Evolutionary conservation across 2,329 filamentous ascomycete genomes (phyloP), one percentile per base, ranked within the genome.

Genomic region (Colletotrichum sidae): DNA sequence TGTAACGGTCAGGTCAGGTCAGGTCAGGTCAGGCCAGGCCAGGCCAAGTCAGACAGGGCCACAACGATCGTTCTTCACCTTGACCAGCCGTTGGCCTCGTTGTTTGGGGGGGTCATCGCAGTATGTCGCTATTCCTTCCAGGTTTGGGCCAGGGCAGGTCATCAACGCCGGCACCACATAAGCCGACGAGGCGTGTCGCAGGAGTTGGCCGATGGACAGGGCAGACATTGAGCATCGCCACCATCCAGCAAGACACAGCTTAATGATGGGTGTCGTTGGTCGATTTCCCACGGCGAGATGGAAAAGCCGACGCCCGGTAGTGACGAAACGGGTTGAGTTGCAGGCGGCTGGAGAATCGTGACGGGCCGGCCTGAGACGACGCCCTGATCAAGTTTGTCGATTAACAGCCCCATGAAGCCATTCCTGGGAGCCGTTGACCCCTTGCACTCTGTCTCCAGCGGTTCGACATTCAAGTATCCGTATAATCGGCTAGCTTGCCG

Each of bases 141-240:
- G 9, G 12, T 37, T 9, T n/a, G 8, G n/a, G 2, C 9, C 2
- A n/a, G 12, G 7, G n/a, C 44, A 6, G 15, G 25, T 10, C 44
- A 46, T 44, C 39, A 25, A 35, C 38, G n/a, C 46, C 46, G 55
- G 55, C 17, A 58, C 39, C 39, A 13, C 55, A 38, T 34, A 25
- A 58, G 46, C 55, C 55, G 46, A 51, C 46, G 45, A 34, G 55
- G 55, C 37, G 42, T 50, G 55, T 58, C 45, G 34, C 55, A 58
- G 55, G 35, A 8, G 25, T 25, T 25, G 25, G 25, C 25, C 25
- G 25, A 25, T 25, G 25, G n/a, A 12, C n/a, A 47, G 54, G 34
- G 42, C 54, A 49, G 35, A 25, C 33, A 33, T 38, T 44, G n/a
- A 50, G 38, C 47, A 50, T 41, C 46, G 55, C 35, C 25, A 25